Base-by-base conservation (phyloP, 495 filamentous ascomycete genomes). In the Aspergillus heteromorphus region DNA sequence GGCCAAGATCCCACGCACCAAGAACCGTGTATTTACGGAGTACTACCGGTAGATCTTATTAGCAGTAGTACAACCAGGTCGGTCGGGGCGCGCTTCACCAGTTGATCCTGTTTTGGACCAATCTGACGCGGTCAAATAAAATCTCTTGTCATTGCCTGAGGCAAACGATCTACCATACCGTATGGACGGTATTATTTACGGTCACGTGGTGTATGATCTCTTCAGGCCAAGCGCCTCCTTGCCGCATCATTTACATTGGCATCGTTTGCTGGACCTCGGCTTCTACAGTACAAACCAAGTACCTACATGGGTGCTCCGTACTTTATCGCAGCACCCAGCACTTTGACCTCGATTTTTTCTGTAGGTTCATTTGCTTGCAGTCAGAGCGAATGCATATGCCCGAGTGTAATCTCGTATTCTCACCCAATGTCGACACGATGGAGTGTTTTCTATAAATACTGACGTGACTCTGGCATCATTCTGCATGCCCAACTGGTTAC, bases 51-150 rank as follows among this genome's bases (percentile, higher is more conserved):
- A n/a, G n/a, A n/a, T n/a, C n/a, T n/a, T n/a, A n/a, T n/a, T n/a
- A n/a, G n/a, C n/a, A n/a, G n/a, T n/a, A n/a, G n/a, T n/a, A n/a
- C n/a, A n/a, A n/a, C n/a, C n/a, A n/a, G n/a, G n/a, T n/a, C n/a
- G n/a, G n/a, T n/a, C n/a, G n/a, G n/a, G n/a, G n/a, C n/a, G n/a
- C n/a, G n/a, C n/a, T n/a, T 38, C 34, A 38, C 34, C 34, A 38
- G 34, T 38, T 38, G 34, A 38, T 38, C 34, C 34, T n/a, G 34
- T 51, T 45, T 54, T 49, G n/a, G 30, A 48, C 52, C 45, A 54
- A 54, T 54, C 52, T 54, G 52, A 30, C 8, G 23, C 18, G 43
- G 30, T 48, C 45, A 18, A 53, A 51, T 51, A 30, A 51, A 51
- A 51, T 36, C 34, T 38, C 34, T 38, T 13, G 11, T 38, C 34